These are phyloP conservation scores for Truncatella angustata DNA, from an alignment of 2,329 filamentous ascomycete species.

Conservation along the genomic window DNA sequence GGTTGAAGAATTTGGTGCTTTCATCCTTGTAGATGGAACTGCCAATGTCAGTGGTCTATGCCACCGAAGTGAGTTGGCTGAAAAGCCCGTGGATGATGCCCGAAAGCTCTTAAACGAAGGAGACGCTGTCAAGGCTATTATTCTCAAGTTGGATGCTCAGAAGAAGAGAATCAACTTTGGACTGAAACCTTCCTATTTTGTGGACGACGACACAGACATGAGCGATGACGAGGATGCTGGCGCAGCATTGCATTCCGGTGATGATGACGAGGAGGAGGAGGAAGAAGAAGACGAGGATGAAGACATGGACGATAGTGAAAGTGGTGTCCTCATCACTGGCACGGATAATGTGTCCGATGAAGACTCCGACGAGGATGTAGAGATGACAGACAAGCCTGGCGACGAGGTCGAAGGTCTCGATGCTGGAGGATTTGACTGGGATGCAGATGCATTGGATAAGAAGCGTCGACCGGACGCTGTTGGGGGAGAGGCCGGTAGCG, in stretches of 20 bases:
- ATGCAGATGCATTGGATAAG: slow-evolving; percentile 63
- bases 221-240: slow-evolving; percentile 39
- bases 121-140: slow-evolving; percentile 88
- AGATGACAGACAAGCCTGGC: slow-evolving; percentile 37
- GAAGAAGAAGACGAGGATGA: slow-evolving; percentile 32
- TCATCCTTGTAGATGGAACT: slow-evolving; percentile 85
- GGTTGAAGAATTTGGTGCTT: slow-evolving; percentile 92
- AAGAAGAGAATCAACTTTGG: slow-evolving; percentile 84
- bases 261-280: slow-evolving; percentile 35
- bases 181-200: slow-evolving; percentile 89
- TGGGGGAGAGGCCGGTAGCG: slow-evolving; percentile 34
- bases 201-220: slow-evolving; percentile 54
- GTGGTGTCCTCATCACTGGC: slow-evolving; percentile 43
- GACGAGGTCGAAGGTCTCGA: slow-evolving; percentile 56
- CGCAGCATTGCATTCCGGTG: slow-evolving; percentile 22
- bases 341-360: slow-evolving; percentile 39
- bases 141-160: slow-evolving; percentile 73
- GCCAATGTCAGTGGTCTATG: slow-evolving; percentile 89
- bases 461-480: slow-evolving; percentile 49
- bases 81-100: slow-evolving; percentile 78
- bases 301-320: slow-evolving; percentile 45
- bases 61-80: slow-evolving; percentile 89
- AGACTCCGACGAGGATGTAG: slow-evolving; percentile 39
- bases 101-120: slow-evolving; percentile 86
- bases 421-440: slow-evolving; percentile 85